Base-by-base conservation (phyloP, 345 rosid species). In the Citrus sp. region DNA sequence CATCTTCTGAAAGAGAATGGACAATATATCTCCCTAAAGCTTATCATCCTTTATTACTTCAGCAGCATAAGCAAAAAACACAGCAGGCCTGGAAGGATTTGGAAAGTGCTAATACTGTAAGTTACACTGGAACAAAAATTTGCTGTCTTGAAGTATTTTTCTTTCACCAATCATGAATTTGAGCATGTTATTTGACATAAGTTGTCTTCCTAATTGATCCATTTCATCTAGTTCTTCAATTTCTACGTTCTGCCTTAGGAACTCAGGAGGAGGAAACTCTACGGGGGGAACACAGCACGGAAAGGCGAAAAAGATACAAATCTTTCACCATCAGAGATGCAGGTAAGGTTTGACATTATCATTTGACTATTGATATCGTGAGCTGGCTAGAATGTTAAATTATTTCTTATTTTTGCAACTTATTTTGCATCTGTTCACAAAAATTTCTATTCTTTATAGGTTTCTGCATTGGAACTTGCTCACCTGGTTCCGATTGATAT, bases 41-140 rank as follows among this genome's bases (percentile, higher is more conserved):
- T 82, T 85, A 90, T 81, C 98, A 95, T 87, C 98, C 99, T 82
- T 80, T 95, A 70, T 80, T 95, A 80, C 92, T 95, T 80, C 89
- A 92, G 87, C 94, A 91, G 83, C 93, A 95, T 77, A 88, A 87
- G 79, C 83, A 87, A 89, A 83, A 86, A 78, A 75, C 88, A 82
- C 86, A 80, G 86, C 84, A 82, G 82, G 87, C 80, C 49, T 77
- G 25, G 77, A 90, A 90, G 87, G 87, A 85, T 80, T 76, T 82
- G 75, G 89, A 77, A 60, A 75, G 85, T 78, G 88, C 89, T 69
- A 63, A 86, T 79, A 76, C 83, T 63, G 98, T 92, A 84, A 86
- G 92, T 89, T 82, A 80, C 32, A 40, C 30, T 16, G 49, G 67
- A 34, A 55, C 38, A 72, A 67, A 35, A 46, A 70, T 60, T 35